A percentile compares a stretch with the other conserved stretches of the same genome.
Evolutionary conservation across 1,284 basidiomycete species (phyloP).

Genomic region (Ganoderma meredithae): DNA sequence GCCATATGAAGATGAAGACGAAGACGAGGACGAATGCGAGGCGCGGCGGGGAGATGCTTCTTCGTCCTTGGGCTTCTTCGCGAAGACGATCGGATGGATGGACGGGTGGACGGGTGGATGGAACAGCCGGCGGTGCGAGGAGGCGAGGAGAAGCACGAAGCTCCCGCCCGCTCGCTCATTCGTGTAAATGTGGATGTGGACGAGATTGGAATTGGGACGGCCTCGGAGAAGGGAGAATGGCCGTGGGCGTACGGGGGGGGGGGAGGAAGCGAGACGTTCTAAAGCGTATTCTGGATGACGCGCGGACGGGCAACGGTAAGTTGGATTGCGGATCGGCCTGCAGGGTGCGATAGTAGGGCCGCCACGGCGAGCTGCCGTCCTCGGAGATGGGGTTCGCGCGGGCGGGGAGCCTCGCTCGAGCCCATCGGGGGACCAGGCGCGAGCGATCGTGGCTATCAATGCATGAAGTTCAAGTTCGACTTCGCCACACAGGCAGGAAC

Average conservation of each 20-base stretch:
- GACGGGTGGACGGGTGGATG: background rate
- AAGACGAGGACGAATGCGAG: background rate
- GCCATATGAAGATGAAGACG: background rate
- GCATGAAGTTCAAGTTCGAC: too few relatives aligned
- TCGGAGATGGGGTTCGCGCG: background rate
- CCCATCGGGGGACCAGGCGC: background rate
- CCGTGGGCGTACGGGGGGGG: too few relatives aligned
- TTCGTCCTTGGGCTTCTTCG: too few relatives aligned
- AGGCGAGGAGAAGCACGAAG: conserved; percentile 25
- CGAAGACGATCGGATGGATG: background rate
- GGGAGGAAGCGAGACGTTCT: too few relatives aligned
- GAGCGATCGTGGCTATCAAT: background rate
- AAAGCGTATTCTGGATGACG: background rate
- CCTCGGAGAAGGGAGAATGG: background rate
- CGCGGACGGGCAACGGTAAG: too few relatives aligned
- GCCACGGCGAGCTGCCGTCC: background rate
- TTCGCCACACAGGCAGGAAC: too few relatives aligned
- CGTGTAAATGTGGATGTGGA: background rate
- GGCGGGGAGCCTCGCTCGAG: background rate
- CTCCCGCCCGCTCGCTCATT: too few relatives aligned
- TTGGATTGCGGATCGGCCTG: too few relatives aligned
- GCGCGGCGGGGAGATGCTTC: too few relatives aligned
- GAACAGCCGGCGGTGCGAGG: conserved; percentile 27
- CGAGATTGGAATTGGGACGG: too few relatives aligned
- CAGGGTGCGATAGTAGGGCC: background rate